Base-by-base conservation (phyloP, 495 filamentous ascomycete genomes). In the Podospora comata region DNA sequence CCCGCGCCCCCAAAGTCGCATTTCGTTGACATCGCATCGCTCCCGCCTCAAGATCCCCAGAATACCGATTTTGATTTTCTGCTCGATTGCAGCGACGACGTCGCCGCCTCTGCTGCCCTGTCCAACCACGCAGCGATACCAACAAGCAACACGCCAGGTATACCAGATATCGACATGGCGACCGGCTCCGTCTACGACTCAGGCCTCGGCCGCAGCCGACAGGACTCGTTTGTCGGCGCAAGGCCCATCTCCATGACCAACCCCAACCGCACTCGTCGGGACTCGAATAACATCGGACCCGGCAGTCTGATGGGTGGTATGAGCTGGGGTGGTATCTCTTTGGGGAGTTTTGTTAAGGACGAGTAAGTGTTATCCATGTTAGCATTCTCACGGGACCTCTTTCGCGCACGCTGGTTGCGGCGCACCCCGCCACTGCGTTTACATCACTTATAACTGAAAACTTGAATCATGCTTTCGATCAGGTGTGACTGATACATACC, bases 311-410 rank as follows among this genome's bases (percentile, higher is more conserved):
- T 94, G 71, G 90, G 87, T 68, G 94, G 93, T 64, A 96, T 97
- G 92, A 98, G 96, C 76, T 99, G 93, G 93, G 95, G 96, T 75
- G 96, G 94, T 66, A 85, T 96, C 26, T 98, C 95, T 56, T 91
- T 98, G 68, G 93, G 94, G 65, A 97, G 94, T 77, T 98, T 93
- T 85, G 94, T 99, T 79, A 87, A 92, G 74, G 95, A 99, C 82
- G 95, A 99, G 95, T 98, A 87, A 88, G 94, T 93, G 44, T 64
- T 23, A 23, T 23, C 23, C 23, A 23, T 23, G 23, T 23, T 23
- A 23, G 23, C 23, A 23, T 23, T 23, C 23, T 23, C 23, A 23
- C 23, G 23, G 23, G 23, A 0, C 23, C 23, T 23, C 23, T 23
- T 23, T 23, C 23, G 23, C 23, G 23, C 23, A 23, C 23, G 23